These are phyloP conservation scores for Comarum palustre DNA, from an alignment of 306 rosid genomes.

Conservation along the genomic window DNA sequence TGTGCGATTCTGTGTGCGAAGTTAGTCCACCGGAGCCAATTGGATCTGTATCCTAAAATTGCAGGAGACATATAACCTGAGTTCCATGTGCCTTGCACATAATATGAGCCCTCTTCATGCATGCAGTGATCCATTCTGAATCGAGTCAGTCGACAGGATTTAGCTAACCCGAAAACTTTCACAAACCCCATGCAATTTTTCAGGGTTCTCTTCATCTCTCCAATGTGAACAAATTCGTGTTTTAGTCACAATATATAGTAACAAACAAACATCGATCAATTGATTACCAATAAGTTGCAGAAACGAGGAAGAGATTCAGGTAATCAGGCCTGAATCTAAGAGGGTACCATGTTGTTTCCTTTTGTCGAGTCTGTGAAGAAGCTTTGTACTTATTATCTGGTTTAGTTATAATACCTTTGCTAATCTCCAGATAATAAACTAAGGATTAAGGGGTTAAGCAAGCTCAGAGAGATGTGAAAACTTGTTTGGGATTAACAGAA, in stretches of 20 bases:
- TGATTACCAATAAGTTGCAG: neutral
- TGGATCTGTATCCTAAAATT: too few species aligned
- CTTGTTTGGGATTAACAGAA: neutral
- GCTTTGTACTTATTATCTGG: neutral
- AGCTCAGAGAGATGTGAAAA: neutral
- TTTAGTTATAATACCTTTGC: neutral
- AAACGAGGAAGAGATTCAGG: slow-evolving; percentile 6
- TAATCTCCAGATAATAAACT: neutral
- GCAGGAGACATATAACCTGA: neutral
- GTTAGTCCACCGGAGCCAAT: too few species aligned
- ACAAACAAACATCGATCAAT: neutral
- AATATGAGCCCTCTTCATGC: slow-evolving; percentile 4
- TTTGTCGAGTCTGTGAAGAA: neutral
- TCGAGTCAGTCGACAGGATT: neutral
- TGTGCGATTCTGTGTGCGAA: too few species aligned
- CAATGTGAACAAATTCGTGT: neutral
- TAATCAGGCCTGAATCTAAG: neutral
- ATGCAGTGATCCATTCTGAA: neutral
- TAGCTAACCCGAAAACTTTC: neutral
- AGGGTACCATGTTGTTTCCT: neutral
- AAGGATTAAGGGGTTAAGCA: neutral
- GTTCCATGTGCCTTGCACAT: neutral
- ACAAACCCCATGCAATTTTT: neutral
- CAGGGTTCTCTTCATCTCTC: neutral
- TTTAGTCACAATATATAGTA: neutral